Conservation (phyloP, 768 basidiomycete species). For the Psilocybe subaeruginosa region DNA sequence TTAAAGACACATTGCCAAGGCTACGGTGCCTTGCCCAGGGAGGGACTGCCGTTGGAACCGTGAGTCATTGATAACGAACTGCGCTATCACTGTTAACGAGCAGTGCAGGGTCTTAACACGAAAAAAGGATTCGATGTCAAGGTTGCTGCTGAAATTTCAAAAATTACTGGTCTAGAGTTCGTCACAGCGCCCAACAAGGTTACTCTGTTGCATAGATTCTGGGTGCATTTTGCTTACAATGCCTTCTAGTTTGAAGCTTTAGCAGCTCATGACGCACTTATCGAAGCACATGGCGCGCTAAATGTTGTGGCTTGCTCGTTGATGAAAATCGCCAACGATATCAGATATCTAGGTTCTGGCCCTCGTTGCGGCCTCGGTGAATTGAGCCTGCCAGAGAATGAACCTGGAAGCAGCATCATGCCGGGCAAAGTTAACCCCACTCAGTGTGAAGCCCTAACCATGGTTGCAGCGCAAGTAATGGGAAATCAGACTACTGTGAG, state of each 20-base stretch:
- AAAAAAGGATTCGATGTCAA: slow-evolving; percentile 96
- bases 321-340: slow-evolving; percentile 99
- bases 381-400: slow-evolving; percentile 93
- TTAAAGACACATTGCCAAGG: slow-evolving; percentile 81
- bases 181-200: slow-evolving; percentile 98
- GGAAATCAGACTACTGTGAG: slow-evolving; percentile 95
- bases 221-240: background rate
- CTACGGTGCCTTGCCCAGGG: slow-evolving; percentile 93
- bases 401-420: slow-evolving; percentile 99
- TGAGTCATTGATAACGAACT: slow-evolving; percentile 38
- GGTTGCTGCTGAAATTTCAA: slow-evolving; percentile 89
- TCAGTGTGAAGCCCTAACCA: slow-evolving; percentile 97
- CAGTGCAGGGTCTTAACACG: slow-evolving; percentile 87
- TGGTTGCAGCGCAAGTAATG: slow-evolving; percentile 99
- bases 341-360: slow-evolving; percentile 96
- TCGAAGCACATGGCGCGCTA: slow-evolving; percentile 95
- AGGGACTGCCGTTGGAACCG: slow-evolving; percentile 98
- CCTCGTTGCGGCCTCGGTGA: slow-evolving; percentile 98
- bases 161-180: slow-evolving; percentile 88
- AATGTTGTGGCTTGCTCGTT: slow-evolving; percentile 96
- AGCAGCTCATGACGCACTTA: slow-evolving; percentile 96
- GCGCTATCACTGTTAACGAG: slow-evolving; percentile 9
- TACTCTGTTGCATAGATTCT: slow-evolving; percentile 13
- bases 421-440: slow-evolving; percentile 99
- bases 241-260: slow-evolving; percentile 87